These are phyloP conservation scores for Helotiales sp. DNA, from an alignment of 2,329 filamentous ascomycete genomes.

Conservation along the genomic window DNA sequence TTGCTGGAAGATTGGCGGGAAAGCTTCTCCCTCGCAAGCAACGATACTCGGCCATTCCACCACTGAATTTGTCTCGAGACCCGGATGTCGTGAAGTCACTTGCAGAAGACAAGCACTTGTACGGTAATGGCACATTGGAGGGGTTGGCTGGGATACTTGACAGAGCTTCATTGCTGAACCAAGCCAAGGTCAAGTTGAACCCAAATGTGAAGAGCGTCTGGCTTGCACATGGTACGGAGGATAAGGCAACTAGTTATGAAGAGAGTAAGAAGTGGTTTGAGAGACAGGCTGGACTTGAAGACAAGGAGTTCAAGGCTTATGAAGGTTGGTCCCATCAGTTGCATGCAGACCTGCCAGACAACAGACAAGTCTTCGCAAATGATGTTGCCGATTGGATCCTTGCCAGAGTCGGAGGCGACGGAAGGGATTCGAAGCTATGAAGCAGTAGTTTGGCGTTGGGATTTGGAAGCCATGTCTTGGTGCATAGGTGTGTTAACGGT, in stretches of 20 bases:
- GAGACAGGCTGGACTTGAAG: conserved; percentile 57
- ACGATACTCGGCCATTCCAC: conserved; percentile 67
- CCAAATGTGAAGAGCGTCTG: conserved; percentile 66
- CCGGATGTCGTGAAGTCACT: conserved; percentile 64
- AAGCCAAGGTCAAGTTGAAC: conserved; percentile 58
- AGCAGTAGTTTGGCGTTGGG: not conserved
- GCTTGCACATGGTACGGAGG: conserved; percentile 77
- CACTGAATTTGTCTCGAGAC: conserved; percentile 70
- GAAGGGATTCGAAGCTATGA: conserved; percentile 27
- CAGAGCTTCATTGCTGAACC: conserved; percentile 65
- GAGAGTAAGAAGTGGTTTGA: conserved; percentile 69
- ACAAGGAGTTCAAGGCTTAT: conserved; percentile 75
- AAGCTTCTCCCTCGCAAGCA: conserved; percentile 71
- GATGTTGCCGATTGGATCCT: conserved; percentile 73
- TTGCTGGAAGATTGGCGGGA: conserved; percentile 69
- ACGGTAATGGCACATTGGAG: conserved; percentile 86
- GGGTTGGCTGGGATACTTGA: conserved; percentile 79
- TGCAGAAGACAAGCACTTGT: conserved; percentile 71
- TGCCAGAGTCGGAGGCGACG: conserved; percentile 43
- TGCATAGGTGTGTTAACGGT: not conserved
- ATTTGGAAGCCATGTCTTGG: not conserved
- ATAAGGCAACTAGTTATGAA: conserved; percentile 70
- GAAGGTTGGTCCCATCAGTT: conserved; percentile 80
- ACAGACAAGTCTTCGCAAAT: conserved; percentile 48
- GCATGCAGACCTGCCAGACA: conserved; percentile 58